Evolutionary conservation across 495 filamentous ascomycete genomes (phyloP).

Genomic region (Talaromyces trachyspermus): DNA sequence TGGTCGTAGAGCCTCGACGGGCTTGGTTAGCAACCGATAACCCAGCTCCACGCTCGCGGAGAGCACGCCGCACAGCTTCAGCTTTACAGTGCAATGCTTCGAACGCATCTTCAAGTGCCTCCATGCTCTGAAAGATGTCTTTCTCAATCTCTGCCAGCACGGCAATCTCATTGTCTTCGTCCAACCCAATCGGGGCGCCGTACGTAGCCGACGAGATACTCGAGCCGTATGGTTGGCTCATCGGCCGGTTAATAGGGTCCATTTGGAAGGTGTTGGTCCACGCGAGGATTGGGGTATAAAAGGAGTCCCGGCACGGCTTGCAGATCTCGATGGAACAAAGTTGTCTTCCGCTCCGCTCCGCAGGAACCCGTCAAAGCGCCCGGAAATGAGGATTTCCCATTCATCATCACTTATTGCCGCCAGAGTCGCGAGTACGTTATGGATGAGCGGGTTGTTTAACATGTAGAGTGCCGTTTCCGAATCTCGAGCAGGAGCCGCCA

Average conservation of each 20-base stretch:
- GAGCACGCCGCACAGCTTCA: constrained; percentile 67
- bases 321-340: constrained; percentile 17
- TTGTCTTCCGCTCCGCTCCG: constrained; percentile 81
- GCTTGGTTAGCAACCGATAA: constrained; percentile 70
- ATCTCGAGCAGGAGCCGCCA: constrained; percentile 63
- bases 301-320: constrained; percentile 37
- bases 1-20: constrained; percentile 46
- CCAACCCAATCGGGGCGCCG: constrained; percentile 68
- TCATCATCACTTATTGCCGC: constrained; percentile 78
- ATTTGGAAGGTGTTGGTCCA: constrained; percentile 30
- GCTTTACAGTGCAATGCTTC: constrained; percentile 84
- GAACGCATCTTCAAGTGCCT: constrained; percentile 89
- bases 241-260: constrained; percentile 28
- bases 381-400: constrained; percentile 94
- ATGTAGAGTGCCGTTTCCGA: constrained; percentile 84
- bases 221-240: constrained; percentile 30
- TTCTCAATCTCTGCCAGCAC: constrained; percentile 84
- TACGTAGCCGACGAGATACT: constrained; percentile 28
- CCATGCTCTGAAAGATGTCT: constrained; percentile 90
- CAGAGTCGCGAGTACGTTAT: constrained; percentile 81
- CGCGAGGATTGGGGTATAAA: constrained; percentile 36
- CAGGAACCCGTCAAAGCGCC: constrained; percentile 94
- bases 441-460: constrained; percentile 70
- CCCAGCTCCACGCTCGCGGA: constrained; percentile 73
- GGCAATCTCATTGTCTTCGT: constrained; percentile 91